Evolutionary conservation across 768 basidiomycete genomes (phyloP), one percentile per base, ranked within the genome.

Genomic region (Phaeolepiota aurea): DNA sequence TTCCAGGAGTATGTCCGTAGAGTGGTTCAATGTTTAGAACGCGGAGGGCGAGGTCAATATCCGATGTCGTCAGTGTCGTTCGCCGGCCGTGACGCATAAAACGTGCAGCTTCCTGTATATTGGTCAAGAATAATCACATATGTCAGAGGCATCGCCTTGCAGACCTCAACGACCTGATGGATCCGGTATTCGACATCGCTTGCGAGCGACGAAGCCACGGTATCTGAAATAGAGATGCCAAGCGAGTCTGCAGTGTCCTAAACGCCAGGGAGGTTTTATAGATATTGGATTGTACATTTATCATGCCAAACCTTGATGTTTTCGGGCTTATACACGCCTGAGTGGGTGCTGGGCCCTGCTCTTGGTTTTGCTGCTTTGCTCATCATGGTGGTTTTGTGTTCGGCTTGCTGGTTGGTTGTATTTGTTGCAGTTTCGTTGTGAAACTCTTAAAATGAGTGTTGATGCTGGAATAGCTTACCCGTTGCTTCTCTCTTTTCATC

Each of bases 111-210:
- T 98, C 94, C 85, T 93, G 64, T 31, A 48, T 41, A 20, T 15
- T 41, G 44, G 33, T 36, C 30, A 20, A 23, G 37, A 37, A 38
- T 43, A 32, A 16, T 31, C 14, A 22, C 31, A 14, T 19, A 5
- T 18, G 9, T 20, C 11, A 32, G 25, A 38, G 13, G n/a, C 20
- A 18, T 18, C 25, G 16, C n/a, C n/a, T n/a, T 14, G 52, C 67
- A 32, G 47, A 89, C 90, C 76, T 96, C 89, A 50, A 94, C 75
- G 31, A 98, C 84, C 56, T 98, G 89, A 59, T 94, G 90, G 56
- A 97, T 76, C 44, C 96, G 72, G 62, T 97, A 97, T 56, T 98
- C 96, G 31, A 97, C 90, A 66, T 99, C 96, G 51, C 88, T 91
- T 0, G 96, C 91, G 18, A 99, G 71, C 0, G 87, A 73, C 3